These are phyloP conservation scores for Gossypium lobatum DNA, from an alignment of 441 rosid genomes.

Conservation along the genomic window DNA sequence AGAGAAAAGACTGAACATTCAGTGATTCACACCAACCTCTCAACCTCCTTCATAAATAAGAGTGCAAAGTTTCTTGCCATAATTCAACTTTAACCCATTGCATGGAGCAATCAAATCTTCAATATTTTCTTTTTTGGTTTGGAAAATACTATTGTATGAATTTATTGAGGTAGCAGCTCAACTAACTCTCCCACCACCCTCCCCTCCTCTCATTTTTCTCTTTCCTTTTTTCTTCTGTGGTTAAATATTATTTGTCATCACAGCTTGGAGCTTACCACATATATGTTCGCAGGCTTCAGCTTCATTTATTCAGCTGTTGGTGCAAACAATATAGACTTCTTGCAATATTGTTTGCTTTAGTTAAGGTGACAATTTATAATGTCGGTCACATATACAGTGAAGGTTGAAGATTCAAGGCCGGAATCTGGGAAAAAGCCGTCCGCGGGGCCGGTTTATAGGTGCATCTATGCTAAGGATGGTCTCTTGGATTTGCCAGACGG, in stretches of 20 bases:
- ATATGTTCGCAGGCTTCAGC: background rate
- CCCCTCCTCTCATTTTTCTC: background rate
- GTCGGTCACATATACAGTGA: conserved; percentile 45
- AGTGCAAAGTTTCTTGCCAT: background rate
- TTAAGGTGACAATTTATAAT: conserved; percentile 8
- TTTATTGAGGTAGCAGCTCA: conserved; percentile 29
- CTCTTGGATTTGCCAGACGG: conserved; percentile 47
- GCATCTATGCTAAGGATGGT: conserved; percentile 68
- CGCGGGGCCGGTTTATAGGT: conserved; percentile 76
- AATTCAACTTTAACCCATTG: background rate
- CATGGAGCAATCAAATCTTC: background rate
- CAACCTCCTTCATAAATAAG: conserved; percentile 20
- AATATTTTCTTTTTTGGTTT: background rate
- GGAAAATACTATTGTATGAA: background rate
- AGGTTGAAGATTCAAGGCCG: conserved; percentile 62
- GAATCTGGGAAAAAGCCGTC: conserved; percentile 46
- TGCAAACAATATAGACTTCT: background rate
- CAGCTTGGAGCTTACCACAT: background rate
- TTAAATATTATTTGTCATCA: background rate
- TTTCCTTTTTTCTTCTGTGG: background rate
- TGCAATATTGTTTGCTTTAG: background rate
- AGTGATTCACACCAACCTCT: conserved; percentile 10
- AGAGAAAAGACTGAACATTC: background rate
- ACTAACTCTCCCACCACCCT: conserved; percentile 15
- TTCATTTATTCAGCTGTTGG: background rate